Percentiles rank a stretch among this genome's conserved stretches.
phyloP scores from a whole-genome alignment of 1,284 basidiomycete genomes.

The Cerioporus squamosus region DNA sequence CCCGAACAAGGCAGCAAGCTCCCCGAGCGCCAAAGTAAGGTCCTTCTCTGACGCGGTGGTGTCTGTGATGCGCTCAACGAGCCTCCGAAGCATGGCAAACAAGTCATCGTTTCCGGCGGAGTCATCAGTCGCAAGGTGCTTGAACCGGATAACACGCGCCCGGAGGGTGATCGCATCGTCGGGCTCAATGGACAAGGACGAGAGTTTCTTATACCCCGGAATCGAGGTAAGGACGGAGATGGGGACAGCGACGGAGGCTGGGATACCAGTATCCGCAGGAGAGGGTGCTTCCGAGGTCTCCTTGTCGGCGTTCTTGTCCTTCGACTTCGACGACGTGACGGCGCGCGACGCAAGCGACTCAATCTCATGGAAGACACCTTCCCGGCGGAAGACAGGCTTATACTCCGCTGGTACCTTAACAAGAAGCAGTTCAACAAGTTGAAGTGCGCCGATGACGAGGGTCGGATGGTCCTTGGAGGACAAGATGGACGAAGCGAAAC shows the following conservation, averaged over 20 bases:
- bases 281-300: conserved; percentile 42
- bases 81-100: conserved; percentile 63
- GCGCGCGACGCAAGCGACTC: conserved; percentile 71
- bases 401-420: conserved; percentile 84
- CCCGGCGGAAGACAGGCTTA: conserved; percentile 85
- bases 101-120: conserved; percentile 66
- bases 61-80: conserved; percentile 67
- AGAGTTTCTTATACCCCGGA: conserved; percentile 68
- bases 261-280: conserved; percentile 37
- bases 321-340: conserved; percentile 60
- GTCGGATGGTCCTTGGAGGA: conserved; percentile 89
- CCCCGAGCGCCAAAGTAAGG: conserved; percentile 65
- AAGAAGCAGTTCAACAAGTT: conserved; percentile 89
- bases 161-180: conserved; percentile 92
- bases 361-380: conserved; percentile 94
- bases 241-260: conserved; percentile 33
- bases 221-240: conserved; percentile 48
- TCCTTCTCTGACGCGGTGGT: conserved; percentile 65
- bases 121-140: conserved; percentile 61
- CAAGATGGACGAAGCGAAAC: conserved; percentile 90
- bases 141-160: conserved; percentile 84
- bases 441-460: conserved; percentile 85
- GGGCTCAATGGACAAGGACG: conserved; percentile 72
- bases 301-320: conserved; percentile 51
- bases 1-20: conserved; percentile 81